Evolutionary conservation across 2,329 filamentous ascomycete genomes (phyloP).

Genomic region (Apiospora hydei): DNA sequence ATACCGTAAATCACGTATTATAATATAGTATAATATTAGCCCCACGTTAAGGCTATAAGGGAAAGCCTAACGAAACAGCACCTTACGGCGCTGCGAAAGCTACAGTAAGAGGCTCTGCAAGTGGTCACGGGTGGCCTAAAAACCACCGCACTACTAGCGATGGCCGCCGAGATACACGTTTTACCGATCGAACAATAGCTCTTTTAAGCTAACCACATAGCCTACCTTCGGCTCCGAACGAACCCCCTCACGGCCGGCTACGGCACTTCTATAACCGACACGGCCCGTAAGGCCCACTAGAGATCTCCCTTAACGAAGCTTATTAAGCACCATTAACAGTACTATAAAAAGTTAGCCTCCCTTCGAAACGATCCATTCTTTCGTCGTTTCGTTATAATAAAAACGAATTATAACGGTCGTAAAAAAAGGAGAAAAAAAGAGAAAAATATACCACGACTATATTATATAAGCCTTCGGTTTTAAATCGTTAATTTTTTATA

Average conservation of each 20-base stretch:
- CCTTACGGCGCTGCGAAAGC: background rate
- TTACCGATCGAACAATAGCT: background rate
- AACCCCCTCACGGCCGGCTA: background rate
- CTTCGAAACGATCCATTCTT: background rate
- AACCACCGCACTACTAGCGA: background rate
- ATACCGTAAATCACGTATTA: background rate
- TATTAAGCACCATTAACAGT: background rate
- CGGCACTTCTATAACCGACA: no score
- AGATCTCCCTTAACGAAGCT: background rate
- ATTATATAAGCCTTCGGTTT: background rate
- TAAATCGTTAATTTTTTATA: conserved; percentile 2
- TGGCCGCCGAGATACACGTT: background rate
- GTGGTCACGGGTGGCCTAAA: background rate
- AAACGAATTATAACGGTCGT: background rate
- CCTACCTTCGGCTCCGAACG: background rate
- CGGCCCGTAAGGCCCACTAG: background rate
- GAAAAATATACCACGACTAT: background rate
- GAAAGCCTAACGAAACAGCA: background rate
- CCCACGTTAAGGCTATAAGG: background rate
- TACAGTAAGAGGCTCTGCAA: background rate
- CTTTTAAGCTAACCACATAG: background rate
- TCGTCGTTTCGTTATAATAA: background rate
- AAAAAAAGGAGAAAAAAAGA: no score
- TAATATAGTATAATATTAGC: background rate
- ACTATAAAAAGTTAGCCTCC: background rate